These are phyloP conservation scores for Leishmania braziliensis DNA, from an alignment of 208 protist species.

Conservation along the genomic window DNA sequence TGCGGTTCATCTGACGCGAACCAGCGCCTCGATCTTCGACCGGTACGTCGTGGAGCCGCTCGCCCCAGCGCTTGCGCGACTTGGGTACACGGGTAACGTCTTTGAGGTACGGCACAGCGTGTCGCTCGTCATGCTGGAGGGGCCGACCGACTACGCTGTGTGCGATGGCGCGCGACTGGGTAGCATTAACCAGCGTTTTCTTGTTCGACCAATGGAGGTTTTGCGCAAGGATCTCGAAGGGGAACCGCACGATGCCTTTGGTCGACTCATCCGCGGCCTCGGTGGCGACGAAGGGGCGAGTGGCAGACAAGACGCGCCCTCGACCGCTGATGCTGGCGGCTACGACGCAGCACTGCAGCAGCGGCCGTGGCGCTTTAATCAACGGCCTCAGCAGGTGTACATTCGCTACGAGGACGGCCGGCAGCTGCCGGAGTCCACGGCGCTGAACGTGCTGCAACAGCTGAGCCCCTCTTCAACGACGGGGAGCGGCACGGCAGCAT, in stretches of 20 bases:
- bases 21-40: constrained; percentile 72
- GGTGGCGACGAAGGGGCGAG: neutral
- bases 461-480: constrained; percentile 2
- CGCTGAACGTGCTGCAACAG: constrained; percentile 29
- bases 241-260: constrained; percentile 24
- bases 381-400: constrained; percentile 33
- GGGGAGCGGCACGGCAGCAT: neutral
- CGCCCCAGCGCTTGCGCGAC: constrained; percentile 42
- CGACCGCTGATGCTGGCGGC: constrained; percentile 12
- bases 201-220: constrained; percentile 51
- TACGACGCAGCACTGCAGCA: constrained; percentile 45
- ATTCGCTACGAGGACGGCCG: constrained; percentile 67
- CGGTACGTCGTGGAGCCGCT: constrained; percentile 70
- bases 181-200: constrained; percentile 61
- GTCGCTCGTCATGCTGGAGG: constrained; percentile 66
- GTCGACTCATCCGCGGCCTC: constrained; percentile 12
- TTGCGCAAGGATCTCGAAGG: constrained; percentile 42
- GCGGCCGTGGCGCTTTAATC: constrained; percentile 46
- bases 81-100: constrained; percentile 60
- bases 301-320: neutral
- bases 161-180: constrained; percentile 59
- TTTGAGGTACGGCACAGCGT: constrained; percentile 59
- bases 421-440: constrained; percentile 36
- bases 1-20: constrained; percentile 39
- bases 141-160: constrained; percentile 64